Conservation (phyloP, 495 filamentous ascomycete species). For the Lasiosphaeria hispida region DNA sequence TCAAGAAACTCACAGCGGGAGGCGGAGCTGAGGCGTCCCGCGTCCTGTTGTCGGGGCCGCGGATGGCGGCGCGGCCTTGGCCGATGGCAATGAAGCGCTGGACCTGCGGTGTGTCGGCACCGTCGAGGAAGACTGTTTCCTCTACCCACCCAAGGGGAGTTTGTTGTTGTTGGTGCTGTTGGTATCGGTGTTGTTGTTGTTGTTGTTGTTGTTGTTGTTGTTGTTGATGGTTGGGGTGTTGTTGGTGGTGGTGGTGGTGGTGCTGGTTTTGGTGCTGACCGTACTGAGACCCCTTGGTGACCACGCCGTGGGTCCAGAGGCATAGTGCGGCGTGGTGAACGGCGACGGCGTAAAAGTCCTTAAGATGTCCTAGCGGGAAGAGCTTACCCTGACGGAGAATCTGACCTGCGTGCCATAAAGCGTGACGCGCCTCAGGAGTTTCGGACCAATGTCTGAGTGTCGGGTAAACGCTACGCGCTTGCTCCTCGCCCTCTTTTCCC, state of each 20-base stretch:
- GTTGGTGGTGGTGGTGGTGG: not conserved
- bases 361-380: slow-evolving; percentile 47
- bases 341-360: slow-evolving; percentile 58
- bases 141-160: slow-evolving; percentile 6
- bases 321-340: slow-evolving; percentile 60
- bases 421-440: slow-evolving; percentile 49
- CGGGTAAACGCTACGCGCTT: slow-evolving; percentile 53
- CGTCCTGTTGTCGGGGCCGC: slow-evolving; percentile 19
- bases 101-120: slow-evolving; percentile 39
- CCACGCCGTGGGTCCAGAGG: slow-evolving; percentile 60
- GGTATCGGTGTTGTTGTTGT: not conserved
- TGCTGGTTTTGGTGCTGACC: slow-evolving; percentile 1
- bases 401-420: slow-evolving; percentile 64
- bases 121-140: slow-evolving; percentile 48
- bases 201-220: too few species aligned
- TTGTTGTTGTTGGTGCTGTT: slow-evolving; percentile 7
- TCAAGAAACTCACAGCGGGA: slow-evolving; percentile 33
- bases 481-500: slow-evolving; percentile 61
- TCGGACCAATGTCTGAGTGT: slow-evolving; percentile 54
- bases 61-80: slow-evolving; percentile 44
- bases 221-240: too few species aligned
- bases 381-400: slow-evolving; percentile 52
- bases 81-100: slow-evolving; percentile 49
- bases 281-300: slow-evolving; percentile 32
- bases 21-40: slow-evolving; percentile 23